Percentiles rank a stretch among this genome's conserved stretches.
Evolutionary conservation across 257 asterid genomes (phyloP).

Genomic region (Solanum phureja): DNA sequence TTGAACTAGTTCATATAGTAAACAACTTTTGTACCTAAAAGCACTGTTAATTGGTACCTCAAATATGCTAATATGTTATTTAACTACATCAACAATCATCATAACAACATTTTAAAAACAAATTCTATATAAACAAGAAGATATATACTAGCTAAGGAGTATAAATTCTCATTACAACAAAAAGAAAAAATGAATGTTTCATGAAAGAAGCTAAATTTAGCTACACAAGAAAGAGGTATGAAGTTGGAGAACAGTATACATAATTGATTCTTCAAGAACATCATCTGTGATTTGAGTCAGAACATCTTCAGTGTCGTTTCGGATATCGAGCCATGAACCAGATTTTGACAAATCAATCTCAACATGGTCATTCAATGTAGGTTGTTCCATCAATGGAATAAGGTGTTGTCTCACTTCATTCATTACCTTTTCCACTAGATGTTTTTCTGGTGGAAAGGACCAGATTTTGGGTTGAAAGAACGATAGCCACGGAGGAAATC

Average conservation of each 20-base stretch:
- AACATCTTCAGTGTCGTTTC: constrained; percentile 31
- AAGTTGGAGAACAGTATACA: constrained; percentile 32
- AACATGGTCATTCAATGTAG: constrained; percentile 39
- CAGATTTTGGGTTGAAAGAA: constrained; percentile 21
- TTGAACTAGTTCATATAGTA: background rate
- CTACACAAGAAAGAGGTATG: constrained; percentile 10
- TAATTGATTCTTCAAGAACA: constrained; percentile 43
- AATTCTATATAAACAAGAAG: background rate
- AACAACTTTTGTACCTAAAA: background rate
- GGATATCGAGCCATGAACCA: constrained; percentile 50
- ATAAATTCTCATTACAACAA: background rate
- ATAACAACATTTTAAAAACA: background rate
- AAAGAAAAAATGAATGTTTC: background rate
- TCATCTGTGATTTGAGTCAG: constrained; percentile 44
- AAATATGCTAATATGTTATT: background rate
- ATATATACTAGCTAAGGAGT: background rate
- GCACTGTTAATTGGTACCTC: background rate
- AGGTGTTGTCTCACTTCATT: constrained; percentile 37
- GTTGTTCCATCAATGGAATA: constrained; percentile 22
- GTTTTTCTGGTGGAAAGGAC: constrained; percentile 21
- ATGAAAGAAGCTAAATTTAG: background rate
- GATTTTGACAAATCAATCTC: constrained; percentile 29
- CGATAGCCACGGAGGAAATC: constrained; percentile 30
- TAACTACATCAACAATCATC: background rate
- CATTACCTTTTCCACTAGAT: constrained; percentile 43